Evolutionary conservation across 2,329 filamentous ascomycete genomes (phyloP).

Genomic region (Fusarium sp.): DNA sequence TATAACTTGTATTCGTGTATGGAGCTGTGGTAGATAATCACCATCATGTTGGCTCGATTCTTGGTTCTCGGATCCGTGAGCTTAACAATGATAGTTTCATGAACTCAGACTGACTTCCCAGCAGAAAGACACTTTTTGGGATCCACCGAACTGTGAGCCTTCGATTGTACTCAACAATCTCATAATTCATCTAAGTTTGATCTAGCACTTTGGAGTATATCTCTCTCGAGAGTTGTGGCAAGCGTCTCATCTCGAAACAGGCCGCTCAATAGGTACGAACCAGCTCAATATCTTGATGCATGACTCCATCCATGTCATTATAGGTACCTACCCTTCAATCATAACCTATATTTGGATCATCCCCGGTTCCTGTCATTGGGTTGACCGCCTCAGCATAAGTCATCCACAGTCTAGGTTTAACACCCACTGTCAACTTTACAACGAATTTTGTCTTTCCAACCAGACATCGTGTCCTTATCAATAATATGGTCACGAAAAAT

Average conservation of each 20-base stretch:
- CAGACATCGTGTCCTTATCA: neutral
- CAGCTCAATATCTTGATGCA: neutral
- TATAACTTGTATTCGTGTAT: neutral
- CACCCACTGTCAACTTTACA: neutral
- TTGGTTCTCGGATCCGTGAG: neutral
- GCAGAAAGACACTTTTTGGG: neutral
- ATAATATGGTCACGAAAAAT: neutral
- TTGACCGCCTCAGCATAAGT: neutral
- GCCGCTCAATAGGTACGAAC: neutral
- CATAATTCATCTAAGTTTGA: neutral
- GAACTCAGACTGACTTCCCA: neutral
- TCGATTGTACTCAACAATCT: neutral
- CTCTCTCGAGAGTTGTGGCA: neutral
- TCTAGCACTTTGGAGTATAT: neutral
- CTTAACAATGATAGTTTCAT: neutral
- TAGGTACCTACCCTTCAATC: neutral
- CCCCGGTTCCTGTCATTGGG: neutral
- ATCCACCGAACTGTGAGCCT: neutral
- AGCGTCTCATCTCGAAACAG: neutral
- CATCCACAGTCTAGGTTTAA: neutral
- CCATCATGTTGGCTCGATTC: neutral
- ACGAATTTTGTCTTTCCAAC: neutral
- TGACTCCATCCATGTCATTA: neutral
- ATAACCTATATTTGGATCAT: neutral
- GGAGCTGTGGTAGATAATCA: neutral